Percentiles rank a stretch among this genome's conserved stretches.
Conservation (phyloP, 73 alveolate genomes). For the Halteria grandinella region DNA sequence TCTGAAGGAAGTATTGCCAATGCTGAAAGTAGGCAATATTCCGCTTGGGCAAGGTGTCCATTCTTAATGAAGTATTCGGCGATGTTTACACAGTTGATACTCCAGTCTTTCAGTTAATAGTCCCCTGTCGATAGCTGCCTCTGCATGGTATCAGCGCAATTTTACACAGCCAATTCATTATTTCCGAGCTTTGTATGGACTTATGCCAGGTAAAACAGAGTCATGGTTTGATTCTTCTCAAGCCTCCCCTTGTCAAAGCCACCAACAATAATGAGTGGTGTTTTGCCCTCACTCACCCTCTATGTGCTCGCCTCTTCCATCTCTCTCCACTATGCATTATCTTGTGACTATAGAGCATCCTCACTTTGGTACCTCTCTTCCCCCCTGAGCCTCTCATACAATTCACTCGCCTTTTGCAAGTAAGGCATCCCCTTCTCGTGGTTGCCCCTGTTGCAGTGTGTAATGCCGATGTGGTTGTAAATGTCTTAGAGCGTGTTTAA, state of each 20-base stretch:
- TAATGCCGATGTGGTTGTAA: conserved; percentile 91
- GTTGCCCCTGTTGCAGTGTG: conserved; percentile 91
- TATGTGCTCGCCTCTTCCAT: no score
- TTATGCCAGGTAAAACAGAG: conserved; percentile 96
- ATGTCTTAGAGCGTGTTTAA: conserved; percentile 84
- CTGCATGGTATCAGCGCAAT: conserved; percentile 94
- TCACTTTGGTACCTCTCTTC: no score
- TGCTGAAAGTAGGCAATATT: conserved; percentile 91
- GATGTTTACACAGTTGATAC: conserved; percentile 90
- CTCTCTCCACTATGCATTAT: no score
- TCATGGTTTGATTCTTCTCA: conserved; percentile 92
- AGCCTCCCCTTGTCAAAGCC: conserved; percentile 87
- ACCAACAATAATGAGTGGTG: conserved; percentile 78
- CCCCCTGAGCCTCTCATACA: no score
- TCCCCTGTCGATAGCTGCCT: conserved; percentile 90
- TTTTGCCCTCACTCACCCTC: no score
- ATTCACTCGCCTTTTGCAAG: conserved; percentile 88
- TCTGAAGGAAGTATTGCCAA: conserved; percentile 86
- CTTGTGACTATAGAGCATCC: no score
- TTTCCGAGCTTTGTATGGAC: conserved; percentile 94
- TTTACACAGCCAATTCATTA: conserved; percentile 92
- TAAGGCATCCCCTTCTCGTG: conserved; percentile 92
- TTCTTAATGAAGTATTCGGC: conserved; percentile 93
- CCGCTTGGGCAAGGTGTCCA: conserved; percentile 92
- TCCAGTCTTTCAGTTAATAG: conserved; percentile 93